A percentile compares a stretch with the other conserved stretches of the same genome.
These are phyloP conservation scores for Termitomyces sp. DNA, from an alignment of 768 basidiomycete species.

Conservation along the genomic window DNA sequence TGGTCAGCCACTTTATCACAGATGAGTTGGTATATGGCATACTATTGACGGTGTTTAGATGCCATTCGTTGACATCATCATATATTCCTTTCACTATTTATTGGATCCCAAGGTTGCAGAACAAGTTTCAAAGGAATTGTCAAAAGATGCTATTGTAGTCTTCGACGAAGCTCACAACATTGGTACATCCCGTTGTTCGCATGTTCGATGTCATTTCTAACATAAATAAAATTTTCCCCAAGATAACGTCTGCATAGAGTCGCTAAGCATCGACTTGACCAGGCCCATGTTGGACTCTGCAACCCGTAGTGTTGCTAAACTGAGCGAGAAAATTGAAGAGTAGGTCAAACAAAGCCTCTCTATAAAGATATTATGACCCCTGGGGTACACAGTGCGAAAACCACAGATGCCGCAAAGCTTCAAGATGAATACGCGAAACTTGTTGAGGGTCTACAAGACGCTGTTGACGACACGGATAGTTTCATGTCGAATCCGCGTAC, in stretches of 20 bases:
- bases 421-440: slow-evolving; percentile 96
- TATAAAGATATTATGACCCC: neutral
- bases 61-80: slow-evolving; percentile 92
- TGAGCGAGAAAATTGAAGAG: slow-evolving; percentile 95
- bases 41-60: slow-evolving; percentile 48
- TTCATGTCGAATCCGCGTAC: slow-evolving; percentile 88
- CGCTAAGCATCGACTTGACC: slow-evolving; percentile 93
- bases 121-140: slow-evolving; percentile 96
- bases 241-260: slow-evolving; percentile 99
- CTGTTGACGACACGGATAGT: slow-evolving; percentile 67
- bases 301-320: slow-evolving; percentile 75
- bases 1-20: slow-evolving; percentile 49
- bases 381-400: slow-evolving; percentile 71
- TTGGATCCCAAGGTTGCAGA: slow-evolving; percentile 99
- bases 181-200: slow-evolving; percentile 38
- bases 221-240: neutral
- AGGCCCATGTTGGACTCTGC: slow-evolving; percentile 97
- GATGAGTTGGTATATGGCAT: neutral
- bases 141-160: slow-evolving; percentile 96
- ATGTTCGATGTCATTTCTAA: slow-evolving; percentile 21
- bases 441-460: slow-evolving; percentile 89
- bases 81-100: slow-evolving; percentile 98
- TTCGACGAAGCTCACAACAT: slow-evolving; percentile 99
- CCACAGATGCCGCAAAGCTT: slow-evolving; percentile 86
- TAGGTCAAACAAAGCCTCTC: slow-evolving; percentile 29